Evolutionary conservation across 441 rosid species (phyloP).

Genomic region (Omphalea diandra): DNA sequence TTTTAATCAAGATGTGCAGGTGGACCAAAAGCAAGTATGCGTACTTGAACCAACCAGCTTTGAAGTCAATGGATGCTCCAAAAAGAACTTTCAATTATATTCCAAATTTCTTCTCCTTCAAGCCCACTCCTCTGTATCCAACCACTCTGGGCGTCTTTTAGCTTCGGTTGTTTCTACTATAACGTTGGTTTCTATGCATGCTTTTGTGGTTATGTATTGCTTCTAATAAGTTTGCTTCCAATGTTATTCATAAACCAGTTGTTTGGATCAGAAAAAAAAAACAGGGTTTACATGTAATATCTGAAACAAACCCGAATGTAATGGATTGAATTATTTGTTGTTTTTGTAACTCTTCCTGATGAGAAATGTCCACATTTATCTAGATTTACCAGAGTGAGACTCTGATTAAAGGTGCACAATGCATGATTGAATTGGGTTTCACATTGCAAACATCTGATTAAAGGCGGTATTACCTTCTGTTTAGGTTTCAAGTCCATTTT

Average conservation of each 20-base stretch:
- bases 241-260: not conserved
- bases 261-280: not conserved
- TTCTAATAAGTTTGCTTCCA: conserved; percentile 7
- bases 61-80: conserved; percentile 19
- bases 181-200: conserved; percentile 4
- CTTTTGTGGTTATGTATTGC: not conserved
- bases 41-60: not conserved
- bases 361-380: too few species aligned
- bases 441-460: too few species aligned
- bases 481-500: too few species aligned
- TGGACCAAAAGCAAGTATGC: conserved; percentile 16
- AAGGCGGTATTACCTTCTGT: too few species aligned
- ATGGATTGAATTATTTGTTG: too few species aligned
- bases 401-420: too few species aligned
- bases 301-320: not conserved
- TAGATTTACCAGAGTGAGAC: too few species aligned
- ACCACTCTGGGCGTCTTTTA: conserved; percentile 72
- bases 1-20: not conserved
- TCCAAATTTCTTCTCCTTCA: conserved; percentile 61
- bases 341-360: too few species aligned
- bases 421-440: too few species aligned
- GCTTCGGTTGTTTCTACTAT: conserved; percentile 8
- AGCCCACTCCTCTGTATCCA: conserved; percentile 59
- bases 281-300: not conserved
- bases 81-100: conserved; percentile 47